Evolutionary conservation across 345 rosid species (phyloP).

Genomic region (Eucalyptus tenuipes): DNA sequence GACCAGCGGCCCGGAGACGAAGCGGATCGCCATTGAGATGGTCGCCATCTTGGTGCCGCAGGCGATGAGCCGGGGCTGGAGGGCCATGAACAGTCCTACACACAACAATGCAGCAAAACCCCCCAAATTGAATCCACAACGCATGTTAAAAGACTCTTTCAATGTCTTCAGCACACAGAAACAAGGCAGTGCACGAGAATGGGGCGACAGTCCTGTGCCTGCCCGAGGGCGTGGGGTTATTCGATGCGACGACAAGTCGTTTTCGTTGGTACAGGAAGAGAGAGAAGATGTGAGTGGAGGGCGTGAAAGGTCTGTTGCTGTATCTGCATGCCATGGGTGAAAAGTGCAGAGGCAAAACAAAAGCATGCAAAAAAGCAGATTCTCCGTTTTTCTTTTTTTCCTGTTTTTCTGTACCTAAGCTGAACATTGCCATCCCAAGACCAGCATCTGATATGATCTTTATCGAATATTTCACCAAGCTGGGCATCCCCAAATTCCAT

Average conservation of each 20-base stretch:
- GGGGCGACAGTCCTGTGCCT: not conserved
- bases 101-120: not conserved
- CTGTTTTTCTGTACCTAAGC: conserved; percentile 38
- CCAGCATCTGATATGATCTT: conserved; percentile 73
- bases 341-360: not conserved
- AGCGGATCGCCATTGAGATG: conserved; percentile 53
- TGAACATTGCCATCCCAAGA: conserved; percentile 83
- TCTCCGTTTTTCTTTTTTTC: not conserved
- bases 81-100: conserved; percentile 71
- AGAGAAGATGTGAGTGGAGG: not conserved
- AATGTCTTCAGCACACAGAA: not conserved
- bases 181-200: not conserved
- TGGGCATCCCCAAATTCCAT: conserved; percentile 63
- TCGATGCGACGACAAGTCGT: not conserved
- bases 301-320: not conserved
- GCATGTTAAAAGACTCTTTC: not conserved
- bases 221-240: not conserved
- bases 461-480: conserved; percentile 47
- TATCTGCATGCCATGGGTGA: not conserved
- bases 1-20: conserved; percentile 46
- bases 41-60: conserved; percentile 56
- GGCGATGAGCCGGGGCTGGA: conserved; percentile 58
- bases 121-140: not conserved
- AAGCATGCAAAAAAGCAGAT: not conserved
- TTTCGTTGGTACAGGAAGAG: not conserved